phyloP scores from a whole-genome alignment of 2,329 filamentous ascomycete species.

The Fusarium compactum region DNA sequence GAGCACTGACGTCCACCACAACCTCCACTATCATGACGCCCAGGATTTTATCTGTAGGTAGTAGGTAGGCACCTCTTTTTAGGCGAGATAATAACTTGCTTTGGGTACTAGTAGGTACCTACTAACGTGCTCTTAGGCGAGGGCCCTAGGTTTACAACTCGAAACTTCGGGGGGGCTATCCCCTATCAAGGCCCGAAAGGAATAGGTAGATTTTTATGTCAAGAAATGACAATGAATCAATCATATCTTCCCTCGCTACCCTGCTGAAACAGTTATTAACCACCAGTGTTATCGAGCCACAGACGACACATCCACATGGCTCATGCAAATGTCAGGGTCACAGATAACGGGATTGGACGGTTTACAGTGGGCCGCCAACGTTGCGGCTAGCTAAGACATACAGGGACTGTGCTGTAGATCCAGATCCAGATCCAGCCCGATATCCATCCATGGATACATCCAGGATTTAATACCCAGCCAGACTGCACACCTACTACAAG shows the following conservation, averaged over 20 bases:
- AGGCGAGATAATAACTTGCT: constrained; percentile 21
- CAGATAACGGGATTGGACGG: constrained; percentile 26
- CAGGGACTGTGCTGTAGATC: neutral
- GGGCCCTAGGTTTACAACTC: neutral
- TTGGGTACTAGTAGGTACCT: neutral
- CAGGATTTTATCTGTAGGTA: constrained; percentile 30
- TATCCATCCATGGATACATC: neutral
- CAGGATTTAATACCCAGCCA: neutral
- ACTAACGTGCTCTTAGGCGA: neutral
- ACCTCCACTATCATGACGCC: constrained; percentile 27
- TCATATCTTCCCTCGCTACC: neutral
- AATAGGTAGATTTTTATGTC: neutral
- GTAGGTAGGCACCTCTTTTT: constrained; percentile 27
- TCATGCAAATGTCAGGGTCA: constrained; percentile 36
- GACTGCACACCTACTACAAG: neutral
- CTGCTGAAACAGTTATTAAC: constrained; percentile 29
- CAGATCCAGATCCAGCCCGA: neutral
- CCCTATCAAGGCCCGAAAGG: neutral
- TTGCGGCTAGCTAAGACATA: constrained; percentile 19
- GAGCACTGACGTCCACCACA: constrained; percentile 25
- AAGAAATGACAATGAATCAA: constrained; percentile 12
- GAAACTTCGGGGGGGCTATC: constrained; percentile 18
- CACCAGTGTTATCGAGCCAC: constrained; percentile 7
- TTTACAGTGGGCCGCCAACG: constrained; percentile 12
- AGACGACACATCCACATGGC: constrained; percentile 24